Evolutionary conservation across 1,284 basidiomycete genomes (phyloP).

Genomic region (Cryptococcus sp.): DNA sequence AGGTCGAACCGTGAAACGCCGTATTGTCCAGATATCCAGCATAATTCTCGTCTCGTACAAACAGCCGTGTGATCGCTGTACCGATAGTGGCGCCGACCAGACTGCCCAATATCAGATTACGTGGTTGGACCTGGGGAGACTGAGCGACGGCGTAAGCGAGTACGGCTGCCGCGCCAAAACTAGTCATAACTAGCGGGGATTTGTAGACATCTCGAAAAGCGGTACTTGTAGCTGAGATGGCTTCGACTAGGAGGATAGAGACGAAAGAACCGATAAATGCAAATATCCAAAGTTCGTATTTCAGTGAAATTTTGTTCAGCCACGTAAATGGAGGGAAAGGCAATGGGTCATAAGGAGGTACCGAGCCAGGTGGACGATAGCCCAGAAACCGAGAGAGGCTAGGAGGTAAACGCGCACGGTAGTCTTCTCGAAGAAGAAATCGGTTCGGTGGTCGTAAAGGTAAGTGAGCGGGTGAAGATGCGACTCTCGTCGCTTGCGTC

Average conservation of each 20-base stretch:
- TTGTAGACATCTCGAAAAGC: slow-evolving; percentile 56
- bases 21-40: slow-evolving; percentile 47
- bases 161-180: slow-evolving; percentile 64
- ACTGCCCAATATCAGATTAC: slow-evolving; percentile 62
- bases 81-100: slow-evolving; percentile 61
- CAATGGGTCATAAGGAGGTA: slow-evolving; percentile 31
- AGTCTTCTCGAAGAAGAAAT: slow-evolving; percentile 21
- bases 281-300: slow-evolving; percentile 57
- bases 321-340: slow-evolving; percentile 38
- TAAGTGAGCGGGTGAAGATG: too few species aligned
- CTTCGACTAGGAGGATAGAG: slow-evolving; percentile 62
- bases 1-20: slow-evolving; percentile 52
- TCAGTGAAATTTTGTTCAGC: slow-evolving; percentile 47
- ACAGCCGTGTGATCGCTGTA: slow-evolving; percentile 62
- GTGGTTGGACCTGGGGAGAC: slow-evolving; percentile 63
- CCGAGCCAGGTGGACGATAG: slow-evolving; percentile 20
- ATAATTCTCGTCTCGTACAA: slow-evolving; percentile 53
- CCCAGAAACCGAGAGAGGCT: slow-evolving; percentile 32
- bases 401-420: slow-evolving; percentile 29
- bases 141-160: slow-evolving; percentile 64
- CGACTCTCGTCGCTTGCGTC: too few species aligned
- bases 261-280: slow-evolving; percentile 61
- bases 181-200: slow-evolving; percentile 59
- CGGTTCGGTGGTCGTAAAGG: not conserved
- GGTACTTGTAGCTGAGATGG: slow-evolving; percentile 55